Base-by-base conservation (phyloP, 176 grass and related monocot genomes). In the Olyra latifolia region DNA sequence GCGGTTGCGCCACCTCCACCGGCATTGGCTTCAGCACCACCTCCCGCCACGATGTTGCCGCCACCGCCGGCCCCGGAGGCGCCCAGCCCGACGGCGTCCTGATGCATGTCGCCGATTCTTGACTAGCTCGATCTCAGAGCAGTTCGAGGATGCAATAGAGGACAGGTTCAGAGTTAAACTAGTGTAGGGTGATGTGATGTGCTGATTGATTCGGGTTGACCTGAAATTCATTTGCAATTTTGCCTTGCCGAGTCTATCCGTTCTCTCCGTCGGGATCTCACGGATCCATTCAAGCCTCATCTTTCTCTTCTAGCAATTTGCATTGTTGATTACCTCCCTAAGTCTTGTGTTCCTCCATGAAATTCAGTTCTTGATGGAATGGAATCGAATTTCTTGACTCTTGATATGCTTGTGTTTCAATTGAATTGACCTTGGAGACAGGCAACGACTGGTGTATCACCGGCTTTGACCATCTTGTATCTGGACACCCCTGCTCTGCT, bases 11-110 rank as follows among this genome's bases (percentile, higher is more conserved):
- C 66, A 13, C 83, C 78, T 35, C 41, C 74, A 35, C 55, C 39
- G 17, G 4, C 71, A 49, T 42, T 27, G 4, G 50, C 62, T 48
- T 32, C 62, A 0, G 62, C 52, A 14, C 74, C 67, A 0, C 67
- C 55, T 28, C 62, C 85, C 2, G 29, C 66, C 29, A 64, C 41
- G 46, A 7, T 75, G 13, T 10, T 49, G 39, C 20, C 64, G 29
- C 54, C 74, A 0, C 53, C 38, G 61, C 70, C 61, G 25, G 50
- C 83, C 24, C 72, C 43, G 39, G 76, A 61, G 20, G 77, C 79
- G 64, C 79, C 80, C n/a, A 81, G 64, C 64, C 87, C 87, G 27
- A 70, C 55, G 82, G 46, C 46, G 15, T 65, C 77, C 3, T 89
- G 71, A 88, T 59, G 28, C 23, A 47, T 28, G 48, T 55, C 41